phyloP scores from a whole-genome alignment of 1,284 basidiomycete species.

The Cryptococcus jaspeensis region DNA sequence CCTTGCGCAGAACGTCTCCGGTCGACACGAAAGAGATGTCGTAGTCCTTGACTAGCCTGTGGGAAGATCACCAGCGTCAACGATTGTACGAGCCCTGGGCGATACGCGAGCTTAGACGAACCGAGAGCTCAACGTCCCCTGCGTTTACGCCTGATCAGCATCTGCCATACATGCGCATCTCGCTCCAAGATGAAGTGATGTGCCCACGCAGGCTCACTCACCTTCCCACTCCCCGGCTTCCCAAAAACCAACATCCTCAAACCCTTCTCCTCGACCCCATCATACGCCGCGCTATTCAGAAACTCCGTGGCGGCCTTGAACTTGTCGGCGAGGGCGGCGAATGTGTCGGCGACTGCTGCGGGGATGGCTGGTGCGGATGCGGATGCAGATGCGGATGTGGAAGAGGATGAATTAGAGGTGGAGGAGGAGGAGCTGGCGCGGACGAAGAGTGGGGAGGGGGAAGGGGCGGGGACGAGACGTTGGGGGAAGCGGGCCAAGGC shows the following conservation, averaged over 20 bases:
- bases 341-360: conserved; percentile 16
- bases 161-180: neutral
- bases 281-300: conserved; percentile 21
- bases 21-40: conserved; percentile 50
- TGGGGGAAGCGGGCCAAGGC: neutral
- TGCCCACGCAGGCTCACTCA: conserved; percentile 19
- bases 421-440: neutral
- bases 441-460: neutral
- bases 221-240: conserved; percentile 50
- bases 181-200: too few relatives aligned
- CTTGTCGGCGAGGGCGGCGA: conserved; percentile 17
- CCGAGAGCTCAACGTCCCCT: conserved; percentile 46
- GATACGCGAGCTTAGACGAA: conserved; percentile 5
- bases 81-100: neutral
- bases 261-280: conserved; percentile 29
- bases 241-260: conserved; percentile 51
- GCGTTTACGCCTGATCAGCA: neutral
- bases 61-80: neutral
- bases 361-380: conserved; percentile 6
- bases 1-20: conserved; percentile 51
- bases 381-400: conserved; percentile 1
- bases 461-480: neutral
- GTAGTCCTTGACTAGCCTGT: conserved; percentile 48
- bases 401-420: conserved; percentile 1
- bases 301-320: conserved; percentile 20